These are phyloP conservation scores for Ilex aquifolium DNA, from an alignment of 257 asterid genomes.

Conservation along the genomic window DNA sequence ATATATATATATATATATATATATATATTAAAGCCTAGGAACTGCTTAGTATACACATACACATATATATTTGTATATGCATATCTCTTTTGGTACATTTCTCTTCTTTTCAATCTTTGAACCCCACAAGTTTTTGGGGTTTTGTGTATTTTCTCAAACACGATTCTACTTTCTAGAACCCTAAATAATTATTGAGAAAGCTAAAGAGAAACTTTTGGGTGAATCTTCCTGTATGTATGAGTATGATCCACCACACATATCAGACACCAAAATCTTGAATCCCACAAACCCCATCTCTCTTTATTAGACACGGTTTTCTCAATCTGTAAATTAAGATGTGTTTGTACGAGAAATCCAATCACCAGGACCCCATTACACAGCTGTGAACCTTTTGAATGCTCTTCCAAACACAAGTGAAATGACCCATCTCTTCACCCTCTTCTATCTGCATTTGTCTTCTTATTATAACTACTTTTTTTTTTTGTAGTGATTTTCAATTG, in stretches of 20 bases:
- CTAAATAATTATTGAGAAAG: slow-evolving; percentile 17
- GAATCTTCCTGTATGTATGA: slow-evolving; percentile 2
- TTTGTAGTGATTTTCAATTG: no score
- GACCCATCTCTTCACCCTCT: not conserved
- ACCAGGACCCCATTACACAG: slow-evolving; percentile 19
- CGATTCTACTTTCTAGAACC: slow-evolving; percentile 11
- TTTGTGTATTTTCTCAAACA: slow-evolving; percentile 2
- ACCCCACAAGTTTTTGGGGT: slow-evolving; percentile 2
- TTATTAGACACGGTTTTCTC: slow-evolving; percentile 2
- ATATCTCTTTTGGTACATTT: no score
- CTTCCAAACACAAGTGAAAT: not conserved
- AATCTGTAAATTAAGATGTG: slow-evolving; percentile 6
- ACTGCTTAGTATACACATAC: no score
- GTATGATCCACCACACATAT: slow-evolving; percentile 8
- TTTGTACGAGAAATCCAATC: slow-evolving; percentile 23
- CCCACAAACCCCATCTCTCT: not conserved
- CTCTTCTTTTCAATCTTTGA: no score
- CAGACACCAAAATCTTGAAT: slow-evolving; percentile 21
- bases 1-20: no score
- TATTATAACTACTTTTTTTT: no score
- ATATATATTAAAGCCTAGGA: no score
- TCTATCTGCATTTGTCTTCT: not conserved
- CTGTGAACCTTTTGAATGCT: slow-evolving; percentile 18
- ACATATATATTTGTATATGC: no score
- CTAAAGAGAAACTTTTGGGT: slow-evolving; percentile 8